Conservation (phyloP, 2,329 filamentous ascomycete species). For the Dothistroma pini region DNA sequence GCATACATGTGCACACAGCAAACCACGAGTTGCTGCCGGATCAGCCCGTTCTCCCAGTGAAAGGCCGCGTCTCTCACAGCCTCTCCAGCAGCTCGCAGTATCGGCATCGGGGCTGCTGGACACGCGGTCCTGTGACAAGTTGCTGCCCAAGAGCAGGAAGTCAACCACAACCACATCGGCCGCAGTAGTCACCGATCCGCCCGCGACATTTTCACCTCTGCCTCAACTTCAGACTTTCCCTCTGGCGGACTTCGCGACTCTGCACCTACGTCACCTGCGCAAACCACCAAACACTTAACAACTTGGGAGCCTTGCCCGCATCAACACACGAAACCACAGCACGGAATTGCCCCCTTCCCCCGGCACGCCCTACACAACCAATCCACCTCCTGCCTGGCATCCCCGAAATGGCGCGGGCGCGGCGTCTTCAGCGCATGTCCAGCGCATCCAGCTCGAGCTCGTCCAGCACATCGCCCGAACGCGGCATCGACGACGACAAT, state of each 20-base stretch:
- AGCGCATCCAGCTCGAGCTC: conserved; percentile 49
- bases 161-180: background rate
- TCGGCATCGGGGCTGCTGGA: background rate
- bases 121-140: background rate
- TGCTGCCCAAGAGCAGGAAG: background rate
- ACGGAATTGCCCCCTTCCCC: too few relatives aligned
- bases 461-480: conserved; percentile 70
- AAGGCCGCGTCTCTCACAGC: background rate
- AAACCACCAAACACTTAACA: background rate
- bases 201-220: background rate
- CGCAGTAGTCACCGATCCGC: background rate
- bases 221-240: background rate
- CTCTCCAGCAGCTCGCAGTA: background rate
- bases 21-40: background rate
- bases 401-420: conserved; percentile 27
- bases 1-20: background rate
- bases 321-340: background rate
- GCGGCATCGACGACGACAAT: conserved; percentile 82
- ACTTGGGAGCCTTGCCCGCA: background rate
- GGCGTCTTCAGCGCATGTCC: conserved; percentile 29
- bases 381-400: background rate
- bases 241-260: background rate
- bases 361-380: conserved; percentile 1
- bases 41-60: background rate
- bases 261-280: conserved; percentile 1